These are phyloP conservation scores for Starmerella apicola DNA, from an alignment of 805 yeast species.

Conservation along the genomic window DNA sequence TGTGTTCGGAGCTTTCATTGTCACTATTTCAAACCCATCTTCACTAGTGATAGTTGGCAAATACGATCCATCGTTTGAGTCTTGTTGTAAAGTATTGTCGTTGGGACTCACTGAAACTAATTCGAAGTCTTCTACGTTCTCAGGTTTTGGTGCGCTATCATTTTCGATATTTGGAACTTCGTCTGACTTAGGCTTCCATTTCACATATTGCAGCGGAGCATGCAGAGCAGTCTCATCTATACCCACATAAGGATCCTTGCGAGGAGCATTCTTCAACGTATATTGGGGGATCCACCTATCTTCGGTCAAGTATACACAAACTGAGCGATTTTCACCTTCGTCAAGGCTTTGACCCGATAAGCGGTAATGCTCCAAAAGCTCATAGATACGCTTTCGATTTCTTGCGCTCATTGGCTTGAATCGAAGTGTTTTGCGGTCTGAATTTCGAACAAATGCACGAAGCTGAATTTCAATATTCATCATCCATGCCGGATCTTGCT, in stretches of 20 bases:
- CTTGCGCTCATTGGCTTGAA: constrained; percentile 64
- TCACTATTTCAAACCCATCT: too few species aligned
- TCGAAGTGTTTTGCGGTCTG: constrained; percentile 35
- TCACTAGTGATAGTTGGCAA: too few species aligned
- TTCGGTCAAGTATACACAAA: constrained; percentile 11
- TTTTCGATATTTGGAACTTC: too few species aligned
- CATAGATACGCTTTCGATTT: constrained; percentile 60
- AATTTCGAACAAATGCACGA: constrained; percentile 34
- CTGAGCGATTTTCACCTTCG: constrained; percentile 53
- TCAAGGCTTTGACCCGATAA: constrained; percentile 65
- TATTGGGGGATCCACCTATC: constrained; percentile 13
- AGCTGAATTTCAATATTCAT: constrained; percentile 43
- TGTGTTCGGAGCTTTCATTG: too few species aligned
- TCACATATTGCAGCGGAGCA: too few species aligned
- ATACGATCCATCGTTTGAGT: too few species aligned
- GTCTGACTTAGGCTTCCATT: too few species aligned
- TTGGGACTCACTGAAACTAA: too few species aligned
- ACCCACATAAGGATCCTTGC: constrained; percentile 4
- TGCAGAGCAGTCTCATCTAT: too few species aligned
- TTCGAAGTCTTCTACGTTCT: too few species aligned
- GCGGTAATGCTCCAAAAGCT: constrained; percentile 45
- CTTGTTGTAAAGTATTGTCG: too few species aligned
- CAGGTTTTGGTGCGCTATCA: too few species aligned
- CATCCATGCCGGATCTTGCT: constrained; percentile 53
- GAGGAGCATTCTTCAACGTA: constrained; percentile 8